Percentiles rank a stretch among this genome's conserved stretches.
Conservation (phyloP, 495 filamentous ascomycete genomes). For the Aspergillus bridgeri region DNA sequence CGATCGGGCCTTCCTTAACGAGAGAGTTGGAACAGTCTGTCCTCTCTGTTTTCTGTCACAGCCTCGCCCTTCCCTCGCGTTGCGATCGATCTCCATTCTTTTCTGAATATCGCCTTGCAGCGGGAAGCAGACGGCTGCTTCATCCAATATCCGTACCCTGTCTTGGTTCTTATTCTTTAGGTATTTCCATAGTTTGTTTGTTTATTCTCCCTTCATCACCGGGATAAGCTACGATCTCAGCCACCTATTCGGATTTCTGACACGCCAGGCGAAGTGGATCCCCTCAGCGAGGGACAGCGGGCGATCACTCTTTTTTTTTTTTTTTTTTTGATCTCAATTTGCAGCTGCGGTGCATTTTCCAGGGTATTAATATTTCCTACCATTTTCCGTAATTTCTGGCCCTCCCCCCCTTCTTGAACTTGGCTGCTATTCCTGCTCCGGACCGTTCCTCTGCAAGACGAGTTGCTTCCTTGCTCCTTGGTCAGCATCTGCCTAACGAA, state of each 20-base stretch:
- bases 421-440: conserved; percentile 9
- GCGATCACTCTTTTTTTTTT: conserved; percentile 1
- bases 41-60: background rate
- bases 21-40: conserved; percentile 14
- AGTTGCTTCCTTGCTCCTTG: conserved; percentile 30
- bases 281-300: background rate
- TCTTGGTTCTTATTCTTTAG: background rate
- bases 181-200: too few relatives aligned
- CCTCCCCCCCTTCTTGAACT: background rate
- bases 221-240: background rate
- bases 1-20: conserved; percentile 21
- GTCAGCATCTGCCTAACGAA: background rate
- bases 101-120: conserved; percentile 18
- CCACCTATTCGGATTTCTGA: background rate
- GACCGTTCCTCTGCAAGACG: conserved; percentile 15
- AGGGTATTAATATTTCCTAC: too few relatives aligned
- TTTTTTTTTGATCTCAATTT: background rate
- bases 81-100: background rate
- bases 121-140: conserved; percentile 19
- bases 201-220: too few relatives aligned
- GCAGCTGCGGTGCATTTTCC: too few relatives aligned
- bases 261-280: background rate
- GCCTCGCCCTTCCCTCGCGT: background rate
- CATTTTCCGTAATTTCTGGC: too few relatives aligned
- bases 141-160: conserved; percentile 13